phyloP scores from a whole-genome alignment of 352 stramenopile genomes.

The Paralagenidium karlingii region DNA sequence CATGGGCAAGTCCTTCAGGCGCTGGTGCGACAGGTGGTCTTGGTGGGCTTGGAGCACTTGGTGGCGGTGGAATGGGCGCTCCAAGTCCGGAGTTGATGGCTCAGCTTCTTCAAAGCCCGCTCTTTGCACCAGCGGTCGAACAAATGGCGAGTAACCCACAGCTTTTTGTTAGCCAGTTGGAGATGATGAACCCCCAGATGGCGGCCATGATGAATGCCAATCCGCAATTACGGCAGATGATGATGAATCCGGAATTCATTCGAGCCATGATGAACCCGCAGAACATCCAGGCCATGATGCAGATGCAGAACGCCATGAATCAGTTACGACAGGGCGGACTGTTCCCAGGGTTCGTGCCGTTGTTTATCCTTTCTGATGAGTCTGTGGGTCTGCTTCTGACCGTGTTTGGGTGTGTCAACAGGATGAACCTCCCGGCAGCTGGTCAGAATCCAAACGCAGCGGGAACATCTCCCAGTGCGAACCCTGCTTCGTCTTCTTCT shows the following conservation, averaged over 20 bases:
- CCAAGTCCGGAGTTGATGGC: conserved; percentile 65
- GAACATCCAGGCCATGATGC: conserved; percentile 86
- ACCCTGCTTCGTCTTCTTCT: conserved; percentile 1
- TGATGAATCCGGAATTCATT: conserved; percentile 81
- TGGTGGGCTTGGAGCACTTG: conserved; percentile 12
- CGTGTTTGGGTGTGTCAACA: too few species aligned
- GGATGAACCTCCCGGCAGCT: neutral
- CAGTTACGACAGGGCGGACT: conserved; percentile 61
- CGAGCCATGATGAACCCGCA: conserved; percentile 81
- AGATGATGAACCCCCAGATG: conserved; percentile 85
- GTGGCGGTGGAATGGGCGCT: conserved; percentile 7
- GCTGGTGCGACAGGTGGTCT: conserved; percentile 10
- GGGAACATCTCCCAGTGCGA: conserved; percentile 3
- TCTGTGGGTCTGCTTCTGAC: too few species aligned
- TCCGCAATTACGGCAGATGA: conserved; percentile 81
- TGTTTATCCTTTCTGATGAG: conserved; percentile 1
- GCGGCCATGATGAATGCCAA: conserved; percentile 77
- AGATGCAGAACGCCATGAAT: conserved; percentile 84
- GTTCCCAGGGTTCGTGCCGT: conserved; percentile 41
- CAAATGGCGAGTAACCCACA: conserved; percentile 74
- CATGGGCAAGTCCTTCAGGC: conserved; percentile 22
- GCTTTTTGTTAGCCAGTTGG: conserved; percentile 71
- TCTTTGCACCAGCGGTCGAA: conserved; percentile 76
- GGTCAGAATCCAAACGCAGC: neutral
- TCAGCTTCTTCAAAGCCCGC: conserved; percentile 77